Percentiles rank a stretch among this genome's conserved stretches.
These are phyloP conservation scores for Lactifluus echinatus DNA, from an alignment of 768 basidiomycete genomes.

Conservation along the genomic window DNA sequence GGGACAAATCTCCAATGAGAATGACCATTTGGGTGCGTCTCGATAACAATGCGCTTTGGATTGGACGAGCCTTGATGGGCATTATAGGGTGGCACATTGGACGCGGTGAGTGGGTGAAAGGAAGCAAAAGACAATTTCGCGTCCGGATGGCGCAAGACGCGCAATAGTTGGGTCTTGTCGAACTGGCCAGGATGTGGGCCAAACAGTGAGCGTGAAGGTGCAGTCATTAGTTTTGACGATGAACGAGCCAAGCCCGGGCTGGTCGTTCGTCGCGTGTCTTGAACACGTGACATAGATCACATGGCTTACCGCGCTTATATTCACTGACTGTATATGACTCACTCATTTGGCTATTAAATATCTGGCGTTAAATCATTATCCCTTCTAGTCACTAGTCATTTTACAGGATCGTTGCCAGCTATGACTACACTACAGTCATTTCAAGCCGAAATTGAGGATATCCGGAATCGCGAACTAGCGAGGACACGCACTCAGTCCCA, in stretches of 20 bases:
- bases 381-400: neutral
- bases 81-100: constrained; percentile 2
- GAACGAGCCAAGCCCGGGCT: neutral
- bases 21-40: constrained; percentile 40
- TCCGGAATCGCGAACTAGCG: constrained; percentile 55
- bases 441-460: constrained; percentile 72
- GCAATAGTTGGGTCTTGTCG: constrained; percentile 51
- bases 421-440: constrained; percentile 43
- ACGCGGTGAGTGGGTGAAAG: constrained; percentile 58
- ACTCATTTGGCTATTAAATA: neutral
- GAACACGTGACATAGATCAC: too few relatives aligned
- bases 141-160: constrained; percentile 51
- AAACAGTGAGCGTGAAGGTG: constrained; percentile 12
- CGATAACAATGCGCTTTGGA: constrained; percentile 70
- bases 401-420: neutral
- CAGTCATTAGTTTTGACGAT: constrained; percentile 5
- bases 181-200: constrained; percentile 56
- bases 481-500: constrained; percentile 45
- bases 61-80: constrained; percentile 34
- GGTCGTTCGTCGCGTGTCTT: neutral
- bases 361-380: neutral
- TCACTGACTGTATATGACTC: too few relatives aligned
- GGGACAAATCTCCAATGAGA: constrained; percentile 76
- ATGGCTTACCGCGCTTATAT: neutral
- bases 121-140: constrained; percentile 62